Base-by-base conservation (phyloP, 2,329 filamentous ascomycete species). In the Arthrobotrys conoides region DNA sequence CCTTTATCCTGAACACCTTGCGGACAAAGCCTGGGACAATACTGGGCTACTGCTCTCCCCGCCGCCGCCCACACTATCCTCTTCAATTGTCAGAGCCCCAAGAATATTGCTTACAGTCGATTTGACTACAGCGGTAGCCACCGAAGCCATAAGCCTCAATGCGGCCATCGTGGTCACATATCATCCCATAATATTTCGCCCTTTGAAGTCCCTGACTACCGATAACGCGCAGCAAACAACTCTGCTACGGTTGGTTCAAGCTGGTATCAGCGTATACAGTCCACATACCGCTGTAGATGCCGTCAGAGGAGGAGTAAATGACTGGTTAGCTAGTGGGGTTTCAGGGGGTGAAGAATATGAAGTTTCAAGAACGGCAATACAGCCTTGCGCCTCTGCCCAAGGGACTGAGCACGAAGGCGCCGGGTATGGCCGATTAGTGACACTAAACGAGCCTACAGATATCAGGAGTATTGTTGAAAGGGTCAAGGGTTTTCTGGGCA, bases 181-280 rank as follows among this genome's bases (percentile, higher is more conserved):
- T 84, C 96, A 93, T 96, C 96, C 96, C 22, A 96, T 98, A 84
- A 98, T 99, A 83, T 99, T 99, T 87, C 90, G 92, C 61, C 92
- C 92, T 67, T 88, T 99, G 81, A 99, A 97, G 85, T 91, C 93
- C 80, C 87, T 99, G 83, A 97, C 93, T 38, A 89, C 94, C 59
- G 88, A 88, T 79, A 92, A 99, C 83, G 89, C 93, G 9, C 96
- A 98, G 84, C 96, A 99, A 84, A 89, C 91, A 51, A 93, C 93
- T 5, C 89, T 99, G 36, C 88, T 99, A 3, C 89, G 91, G 53
- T 88, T 99, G 12, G 92, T 91, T 57, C 92, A 93, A 80, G 90
- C 92, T 84, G 94, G 95, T 41, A 93, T 99, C 82, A 96, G 94
- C 80, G 94, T 99, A 71, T 99, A 98, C 87, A 94, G 92, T 81